These are phyloP conservation scores for Colletotrichum navitas DNA, from an alignment of 2,329 filamentous ascomycete species.

Conservation along the genomic window DNA sequence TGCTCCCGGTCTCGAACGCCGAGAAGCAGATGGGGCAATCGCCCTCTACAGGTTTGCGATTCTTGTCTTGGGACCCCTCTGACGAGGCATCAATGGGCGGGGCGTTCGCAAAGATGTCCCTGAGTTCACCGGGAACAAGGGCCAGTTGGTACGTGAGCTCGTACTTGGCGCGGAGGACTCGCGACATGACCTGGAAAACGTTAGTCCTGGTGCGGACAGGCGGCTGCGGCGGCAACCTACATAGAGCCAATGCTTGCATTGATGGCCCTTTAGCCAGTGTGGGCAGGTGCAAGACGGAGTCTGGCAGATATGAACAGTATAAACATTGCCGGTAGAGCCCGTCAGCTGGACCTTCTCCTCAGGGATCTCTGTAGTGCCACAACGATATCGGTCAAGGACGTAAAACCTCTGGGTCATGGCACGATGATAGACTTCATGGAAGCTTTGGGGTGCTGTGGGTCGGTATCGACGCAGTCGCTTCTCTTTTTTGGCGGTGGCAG, in stretches of 20 bases:
- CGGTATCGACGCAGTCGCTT: slow-evolving; percentile 54
- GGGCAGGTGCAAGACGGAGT: slow-evolving; percentile 69
- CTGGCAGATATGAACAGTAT: slow-evolving; percentile 67
- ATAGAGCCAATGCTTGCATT: slow-evolving; percentile 76
- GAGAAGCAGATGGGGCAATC: slow-evolving; percentile 71
- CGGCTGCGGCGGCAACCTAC: slow-evolving; percentile 49
- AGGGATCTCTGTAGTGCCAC: slow-evolving; percentile 53
- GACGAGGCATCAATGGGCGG: slow-evolving; percentile 60
- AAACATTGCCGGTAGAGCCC: slow-evolving; percentile 75
- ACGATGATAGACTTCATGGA: slow-evolving; percentile 53
- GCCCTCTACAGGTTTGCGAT: slow-evolving; percentile 63
- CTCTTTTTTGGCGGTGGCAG: slow-evolving; percentile 44
- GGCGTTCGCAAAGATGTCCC: slow-evolving; percentile 67
- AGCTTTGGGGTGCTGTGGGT: slow-evolving; percentile 50
- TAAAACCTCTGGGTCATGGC: slow-evolving; percentile 61
- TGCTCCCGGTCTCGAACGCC: slow-evolving; percentile 54
- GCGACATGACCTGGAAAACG: slow-evolving; percentile 62
- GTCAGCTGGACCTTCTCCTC: slow-evolving; percentile 70
- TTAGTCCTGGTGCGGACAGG: background rate
- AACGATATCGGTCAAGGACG: slow-evolving; percentile 56
- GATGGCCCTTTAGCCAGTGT: slow-evolving; percentile 64
- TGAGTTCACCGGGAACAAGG: slow-evolving; percentile 69
- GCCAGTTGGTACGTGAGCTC: slow-evolving; percentile 73
- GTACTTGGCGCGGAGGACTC: slow-evolving; percentile 69
- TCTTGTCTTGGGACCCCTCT: slow-evolving; percentile 53